A percentile compares a stretch with the other conserved stretches of the same genome.
phyloP scores from a whole-genome alignment of 2,329 filamentous ascomycete species.

The Alternaria triticimaculans region DNA sequence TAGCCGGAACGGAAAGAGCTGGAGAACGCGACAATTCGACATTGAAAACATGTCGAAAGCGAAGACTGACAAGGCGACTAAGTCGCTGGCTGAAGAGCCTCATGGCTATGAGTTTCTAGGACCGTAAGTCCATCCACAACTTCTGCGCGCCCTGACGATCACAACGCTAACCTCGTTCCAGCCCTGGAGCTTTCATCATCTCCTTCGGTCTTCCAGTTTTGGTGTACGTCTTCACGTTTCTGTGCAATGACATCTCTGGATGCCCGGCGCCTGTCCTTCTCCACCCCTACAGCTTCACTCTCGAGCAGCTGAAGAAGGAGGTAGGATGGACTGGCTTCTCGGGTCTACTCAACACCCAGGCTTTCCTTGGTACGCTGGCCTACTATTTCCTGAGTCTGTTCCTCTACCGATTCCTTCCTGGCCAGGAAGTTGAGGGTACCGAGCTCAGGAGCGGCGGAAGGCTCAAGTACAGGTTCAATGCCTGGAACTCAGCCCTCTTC shows the following conservation, averaged over 20 bases:
- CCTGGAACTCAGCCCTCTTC: conserved; percentile 75
- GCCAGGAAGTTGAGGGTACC: conserved; percentile 72
- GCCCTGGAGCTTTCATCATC: conserved; percentile 77
- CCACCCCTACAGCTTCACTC: conserved; percentile 71
- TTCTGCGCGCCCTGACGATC: background rate
- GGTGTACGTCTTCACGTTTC: conserved; percentile 79
- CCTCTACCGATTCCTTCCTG: conserved; percentile 79
- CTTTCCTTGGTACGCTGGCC: conserved; percentile 71
- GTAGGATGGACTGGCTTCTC: conserved; percentile 82
- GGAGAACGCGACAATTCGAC: conserved; percentile 3
- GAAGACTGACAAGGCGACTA: conserved; percentile 15
- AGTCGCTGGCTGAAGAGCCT: conserved; percentile 31
- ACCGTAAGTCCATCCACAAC: conserved; percentile 39
- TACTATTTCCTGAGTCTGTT: conserved; percentile 81
- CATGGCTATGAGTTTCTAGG: conserved; percentile 52
- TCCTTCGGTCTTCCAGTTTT: conserved; percentile 81
- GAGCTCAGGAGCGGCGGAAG: conserved; percentile 73
- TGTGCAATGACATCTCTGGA: conserved; percentile 91
- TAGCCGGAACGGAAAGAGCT: conserved; percentile 6
- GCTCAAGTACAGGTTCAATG: conserved; percentile 81
- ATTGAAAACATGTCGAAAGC: conserved; percentile 34
- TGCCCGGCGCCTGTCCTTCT: conserved; percentile 86
- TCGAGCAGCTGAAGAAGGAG: conserved; percentile 77
- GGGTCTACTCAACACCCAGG: conserved; percentile 73
- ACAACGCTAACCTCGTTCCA: conserved; percentile 48